Percentiles rank a stretch among this genome's conserved stretches.
These are phyloP conservation scores for Trifolium subterraneum DNA, from an alignment of 306 rosid genomes.

Conservation along the genomic window DNA sequence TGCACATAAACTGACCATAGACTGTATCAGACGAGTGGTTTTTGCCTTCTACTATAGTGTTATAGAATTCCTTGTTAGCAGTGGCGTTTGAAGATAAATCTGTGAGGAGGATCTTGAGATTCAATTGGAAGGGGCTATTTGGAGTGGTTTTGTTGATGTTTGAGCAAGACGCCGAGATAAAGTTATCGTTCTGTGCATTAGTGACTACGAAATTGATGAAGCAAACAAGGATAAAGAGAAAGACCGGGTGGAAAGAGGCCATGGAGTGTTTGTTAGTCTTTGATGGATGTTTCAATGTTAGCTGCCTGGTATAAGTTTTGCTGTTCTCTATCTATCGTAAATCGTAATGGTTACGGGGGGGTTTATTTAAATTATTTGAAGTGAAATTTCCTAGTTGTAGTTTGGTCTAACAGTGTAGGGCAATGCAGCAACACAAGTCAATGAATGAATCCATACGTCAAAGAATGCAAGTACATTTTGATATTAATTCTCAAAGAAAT, in stretches of 20 bases:
- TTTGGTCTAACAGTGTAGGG: not conserved
- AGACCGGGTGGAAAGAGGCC: not conserved
- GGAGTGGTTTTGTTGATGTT: not conserved
- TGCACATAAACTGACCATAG: slow-evolving; percentile 28
- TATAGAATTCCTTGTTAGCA: not conserved
- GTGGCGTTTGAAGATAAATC: slow-evolving; percentile 9
- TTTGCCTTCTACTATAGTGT: not conserved
- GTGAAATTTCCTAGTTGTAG: not conserved
- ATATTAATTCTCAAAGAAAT: too few relatives aligned
- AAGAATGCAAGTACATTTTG: not conserved
- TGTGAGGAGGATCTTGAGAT: not conserved
- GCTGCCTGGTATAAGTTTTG: not conserved
- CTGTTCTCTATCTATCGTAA: not conserved
- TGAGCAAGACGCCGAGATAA: not conserved
- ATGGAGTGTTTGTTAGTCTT: not conserved
- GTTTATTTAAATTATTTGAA: not conserved
- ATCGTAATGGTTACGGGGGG: not conserved
- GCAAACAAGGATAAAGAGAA: not conserved
- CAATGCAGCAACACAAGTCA: not conserved
- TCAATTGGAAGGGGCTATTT: not conserved
- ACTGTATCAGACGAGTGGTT: not conserved
- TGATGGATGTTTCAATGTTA: not conserved
- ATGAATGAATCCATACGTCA: not conserved
- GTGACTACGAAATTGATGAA: not conserved
- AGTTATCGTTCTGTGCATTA: not conserved